Base-by-base conservation (phyloP, 352 stramenopile species). In the Phytopythium oedochilum region DNA sequence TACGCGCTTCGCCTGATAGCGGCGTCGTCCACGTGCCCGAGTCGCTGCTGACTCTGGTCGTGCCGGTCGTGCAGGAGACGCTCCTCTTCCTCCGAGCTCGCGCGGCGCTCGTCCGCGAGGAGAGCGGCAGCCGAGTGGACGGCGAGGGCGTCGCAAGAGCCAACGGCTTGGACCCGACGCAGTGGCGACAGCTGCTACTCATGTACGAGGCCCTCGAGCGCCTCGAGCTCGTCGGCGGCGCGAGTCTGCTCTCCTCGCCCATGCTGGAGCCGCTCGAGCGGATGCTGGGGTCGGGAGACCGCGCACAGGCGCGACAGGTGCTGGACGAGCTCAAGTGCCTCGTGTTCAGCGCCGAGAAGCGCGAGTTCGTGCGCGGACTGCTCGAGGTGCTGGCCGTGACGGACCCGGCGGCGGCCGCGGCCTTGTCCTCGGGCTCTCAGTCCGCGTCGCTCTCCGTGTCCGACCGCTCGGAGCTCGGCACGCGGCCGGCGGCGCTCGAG, bases 1-100 rank as follows among this genome's bases (percentile, higher is more conserved):
- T 44, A 3, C 61, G 46, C 12, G 67, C 55, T 0, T 62, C 66
- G 0, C 47, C 50, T 9, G 54, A 66, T 36, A 71, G 76, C 53
- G 59, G 49, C 5, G 62, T 62, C 1, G 20, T 70, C 3, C 59
- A 53, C 7, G 68, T 86, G 0, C 61, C 79, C 1, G 59, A 60
- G 5, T 86, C 74, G 12, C 57, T 88, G 40, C 57, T 89, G n/a
- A 63, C 74, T 14, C 62, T 89, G 1, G 69, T 80, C 36, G 73
- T 81, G 64, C 76, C 79, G 6, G 61, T 89, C 0, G 75, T 88
- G 1, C 73, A 84, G 55, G 79, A 89, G 58, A 75, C 79, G 5
- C 87, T 71, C 45, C 46, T 89, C 4, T 83, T 89, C 26, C 52
- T 88, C 1, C 70, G 86, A 40, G 68, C 79, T 22, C 79, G 79